phyloP scores from a whole-genome alignment of 163 green algal genomes.

The Scenedesmus sp. region DNA sequence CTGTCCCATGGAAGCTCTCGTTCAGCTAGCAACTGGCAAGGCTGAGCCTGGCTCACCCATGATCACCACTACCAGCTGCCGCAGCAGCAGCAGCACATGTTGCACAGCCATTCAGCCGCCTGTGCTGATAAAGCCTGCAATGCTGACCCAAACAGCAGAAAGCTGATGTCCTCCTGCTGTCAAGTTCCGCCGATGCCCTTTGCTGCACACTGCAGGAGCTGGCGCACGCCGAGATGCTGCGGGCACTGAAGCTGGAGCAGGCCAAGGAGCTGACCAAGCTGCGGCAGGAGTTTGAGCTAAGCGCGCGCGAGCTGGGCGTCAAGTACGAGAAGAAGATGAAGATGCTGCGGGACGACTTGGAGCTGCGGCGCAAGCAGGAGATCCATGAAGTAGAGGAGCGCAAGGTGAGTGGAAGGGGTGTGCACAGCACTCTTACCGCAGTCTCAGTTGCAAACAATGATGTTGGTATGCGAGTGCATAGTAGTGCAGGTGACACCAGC shows the following conservation, averaged over 20 bases:
- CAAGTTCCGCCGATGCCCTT: background rate
- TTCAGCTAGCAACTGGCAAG: background rate
- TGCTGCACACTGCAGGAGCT: conserved; percentile 37
- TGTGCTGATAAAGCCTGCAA: background rate
- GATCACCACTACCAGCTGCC: no score
- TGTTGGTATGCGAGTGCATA: background rate
- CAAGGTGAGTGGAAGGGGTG: background rate
- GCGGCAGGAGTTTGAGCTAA: conserved; percentile 90
- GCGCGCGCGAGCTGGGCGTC: conserved; percentile 65
- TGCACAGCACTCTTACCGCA: background rate
- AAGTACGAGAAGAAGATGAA: conserved; percentile 89
- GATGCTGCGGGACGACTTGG: conserved; percentile 87
- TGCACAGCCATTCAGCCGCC: background rate
- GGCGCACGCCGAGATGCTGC: conserved; percentile 79
- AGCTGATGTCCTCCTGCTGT: background rate
- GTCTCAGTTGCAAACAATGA: background rate
- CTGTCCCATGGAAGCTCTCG: background rate
- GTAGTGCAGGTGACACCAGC: background rate
- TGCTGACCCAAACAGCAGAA: background rate
- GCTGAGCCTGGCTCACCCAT: background rate
- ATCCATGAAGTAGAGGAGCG: conserved; percentile 87
- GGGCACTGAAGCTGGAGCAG: conserved; percentile 88
- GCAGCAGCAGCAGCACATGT: background rate
- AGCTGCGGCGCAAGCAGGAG: conserved; percentile 87
- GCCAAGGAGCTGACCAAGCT: conserved; percentile 93